These are phyloP conservation scores for Helichrysum umbraculigerum DNA, from an alignment of 129 eudicot species.

Conservation along the genomic window DNA sequence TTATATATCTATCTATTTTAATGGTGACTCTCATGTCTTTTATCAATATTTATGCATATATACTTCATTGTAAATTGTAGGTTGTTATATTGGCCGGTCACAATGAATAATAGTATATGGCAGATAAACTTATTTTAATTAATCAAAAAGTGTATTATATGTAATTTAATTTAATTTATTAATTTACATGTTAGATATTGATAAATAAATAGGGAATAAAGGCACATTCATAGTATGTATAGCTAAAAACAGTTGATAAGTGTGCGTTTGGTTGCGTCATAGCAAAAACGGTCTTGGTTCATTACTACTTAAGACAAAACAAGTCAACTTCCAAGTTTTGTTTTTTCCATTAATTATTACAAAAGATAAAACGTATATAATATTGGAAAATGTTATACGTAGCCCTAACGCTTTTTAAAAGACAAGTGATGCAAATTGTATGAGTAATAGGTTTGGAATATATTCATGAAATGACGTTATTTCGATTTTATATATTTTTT, in stretches of 20 bases:
- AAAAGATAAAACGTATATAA: too few relatives aligned
- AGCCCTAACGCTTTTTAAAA: too few relatives aligned
- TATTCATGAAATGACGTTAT: too few relatives aligned
- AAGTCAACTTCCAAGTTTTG: slow-evolving; percentile 29
- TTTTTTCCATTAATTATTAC: not conserved
- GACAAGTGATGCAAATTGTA: too few relatives aligned
- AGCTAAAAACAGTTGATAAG: slow-evolving; percentile 28
- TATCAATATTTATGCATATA: not conserved
- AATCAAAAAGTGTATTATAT: not conserved
- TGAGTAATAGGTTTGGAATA: too few relatives aligned
- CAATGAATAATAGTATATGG: not conserved
- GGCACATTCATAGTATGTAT: slow-evolving; percentile 36
- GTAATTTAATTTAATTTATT: too few relatives aligned
- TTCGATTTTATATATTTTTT: too few relatives aligned
- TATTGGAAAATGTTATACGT: too few relatives aligned
- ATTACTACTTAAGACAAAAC: not conserved
- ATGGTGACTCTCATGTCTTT: slow-evolving; percentile 17
- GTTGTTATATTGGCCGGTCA: slow-evolving; percentile 25
- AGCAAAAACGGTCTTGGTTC: slow-evolving; percentile 20
- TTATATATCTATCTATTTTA: not conserved
- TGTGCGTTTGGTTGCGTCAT: slow-evolving; percentile 36
- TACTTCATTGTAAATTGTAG: not conserved
- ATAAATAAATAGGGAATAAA: slow-evolving; percentile 20
- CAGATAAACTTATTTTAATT: slow-evolving; percentile 8
- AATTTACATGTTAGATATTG: not conserved